Percentiles rank a stretch among this genome's conserved stretches.
Conservation (phyloP, 2,329 filamentous ascomycete species). For the Teratosphaeria nubilosa region DNA sequence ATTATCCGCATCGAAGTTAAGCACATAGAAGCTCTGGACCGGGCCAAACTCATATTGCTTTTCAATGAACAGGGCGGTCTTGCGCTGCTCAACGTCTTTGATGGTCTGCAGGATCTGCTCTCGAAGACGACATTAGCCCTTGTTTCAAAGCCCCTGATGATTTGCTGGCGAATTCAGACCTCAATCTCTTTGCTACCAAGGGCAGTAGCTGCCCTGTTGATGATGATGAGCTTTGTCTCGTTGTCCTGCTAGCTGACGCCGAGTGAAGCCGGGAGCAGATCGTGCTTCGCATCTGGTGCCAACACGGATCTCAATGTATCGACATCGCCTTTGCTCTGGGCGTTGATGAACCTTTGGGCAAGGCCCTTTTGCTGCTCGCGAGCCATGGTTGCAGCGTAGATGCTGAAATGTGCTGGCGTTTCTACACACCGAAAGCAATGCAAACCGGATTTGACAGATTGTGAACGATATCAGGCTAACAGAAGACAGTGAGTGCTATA, state of each 20-base stretch:
- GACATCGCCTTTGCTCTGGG: conserved; percentile 5
- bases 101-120: conserved; percentile 6
- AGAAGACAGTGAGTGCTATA: neutral
- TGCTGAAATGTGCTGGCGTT: neutral
- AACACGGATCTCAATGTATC: conserved; percentile 1
- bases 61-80: conserved; percentile 5
- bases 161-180: neutral
- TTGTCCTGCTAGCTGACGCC: conserved; percentile 7
- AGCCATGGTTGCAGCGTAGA: conserved; percentile 4
- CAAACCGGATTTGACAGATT: neutral
- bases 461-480: neutral
- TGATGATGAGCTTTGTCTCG: conserved; percentile 5
- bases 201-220: conserved; percentile 3
- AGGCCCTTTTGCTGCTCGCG: conserved; percentile 7
- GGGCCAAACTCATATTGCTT: conserved; percentile 7
- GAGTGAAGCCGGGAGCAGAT: conserved; percentile 6
- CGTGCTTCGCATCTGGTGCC: conserved; percentile 5
- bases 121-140: neutral
- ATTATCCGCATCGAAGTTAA: conserved; percentile 6
- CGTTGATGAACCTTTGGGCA: conserved; percentile 4
- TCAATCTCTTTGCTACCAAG: conserved; percentile 5
- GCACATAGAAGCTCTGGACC: conserved; percentile 5
- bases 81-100: conserved; percentile 8
- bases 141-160: neutral
- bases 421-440: neutral